Conservation (phyloP, 345 rosid genomes). For the Populus davidiana region DNA sequence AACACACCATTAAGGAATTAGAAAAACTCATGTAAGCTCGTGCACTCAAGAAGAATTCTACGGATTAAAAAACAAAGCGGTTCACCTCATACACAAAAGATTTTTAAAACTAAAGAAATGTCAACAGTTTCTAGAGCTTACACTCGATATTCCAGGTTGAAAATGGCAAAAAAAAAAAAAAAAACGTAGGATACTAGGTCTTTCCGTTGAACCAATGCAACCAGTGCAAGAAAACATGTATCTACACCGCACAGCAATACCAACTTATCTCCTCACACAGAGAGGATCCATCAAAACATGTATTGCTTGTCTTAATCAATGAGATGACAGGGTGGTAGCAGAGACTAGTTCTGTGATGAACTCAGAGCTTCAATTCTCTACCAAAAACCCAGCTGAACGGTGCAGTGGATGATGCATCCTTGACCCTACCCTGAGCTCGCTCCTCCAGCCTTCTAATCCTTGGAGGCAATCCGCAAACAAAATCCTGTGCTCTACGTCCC, state of each 20-base stretch:
- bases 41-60: no score
- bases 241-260: neutral
- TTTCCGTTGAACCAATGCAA: neutral
- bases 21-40: no score
- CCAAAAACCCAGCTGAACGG: conserved; percentile 33
- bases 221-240: neutral
- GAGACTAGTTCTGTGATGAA: neutral
- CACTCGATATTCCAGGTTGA: no score
- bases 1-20: no score
- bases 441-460: conserved; percentile 31
- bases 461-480: conserved; percentile 28
- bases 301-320: neutral
- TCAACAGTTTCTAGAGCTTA: no score
- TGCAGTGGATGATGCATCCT: conserved; percentile 4
- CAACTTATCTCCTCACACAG: neutral
- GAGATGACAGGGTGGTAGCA: neutral
- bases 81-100: no score
- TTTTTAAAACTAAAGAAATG: no score
- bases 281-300: neutral
- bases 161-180: no score
- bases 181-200: neutral
- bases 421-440: conserved; percentile 29
- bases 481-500: conserved; percentile 32
- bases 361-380: conserved; percentile 16
- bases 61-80: no score